phyloP scores from a whole-genome alignment of 177 flowering plant species.

The Telopea speciosissima region DNA sequence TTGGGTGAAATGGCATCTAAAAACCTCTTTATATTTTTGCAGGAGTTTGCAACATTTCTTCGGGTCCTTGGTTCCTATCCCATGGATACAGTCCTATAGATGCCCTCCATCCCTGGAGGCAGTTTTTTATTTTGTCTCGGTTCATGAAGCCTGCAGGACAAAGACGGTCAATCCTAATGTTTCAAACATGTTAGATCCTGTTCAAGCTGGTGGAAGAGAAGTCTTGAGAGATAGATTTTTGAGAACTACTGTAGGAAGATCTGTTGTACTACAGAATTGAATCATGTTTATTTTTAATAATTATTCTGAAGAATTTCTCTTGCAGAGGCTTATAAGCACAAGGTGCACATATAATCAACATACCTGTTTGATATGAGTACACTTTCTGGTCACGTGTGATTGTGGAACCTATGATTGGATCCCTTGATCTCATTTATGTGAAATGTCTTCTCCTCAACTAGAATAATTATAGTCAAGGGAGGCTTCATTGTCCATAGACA shows the following conservation, averaged over 20 bases:
- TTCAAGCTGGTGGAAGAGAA: slow-evolving; percentile 10
- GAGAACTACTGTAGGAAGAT: no score
- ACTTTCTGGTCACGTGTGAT: no score
- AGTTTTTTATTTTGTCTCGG: slow-evolving; percentile 1
- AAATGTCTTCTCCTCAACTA: no score
- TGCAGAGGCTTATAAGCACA: not conserved
- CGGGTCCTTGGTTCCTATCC: slow-evolving; percentile 85
- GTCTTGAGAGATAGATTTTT: not conserved
- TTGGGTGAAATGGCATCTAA: no score
- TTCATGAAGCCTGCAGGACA: slow-evolving; percentile 3
- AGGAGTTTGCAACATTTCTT: slow-evolving; percentile 77
- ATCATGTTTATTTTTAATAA: not conserved
- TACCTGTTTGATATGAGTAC: not conserved
- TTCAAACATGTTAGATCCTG: slow-evolving; percentile 9
- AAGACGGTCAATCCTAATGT: not conserved
- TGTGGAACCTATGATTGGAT: no score
- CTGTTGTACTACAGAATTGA: no score
- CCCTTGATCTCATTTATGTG: no score
- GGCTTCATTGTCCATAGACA: no score
- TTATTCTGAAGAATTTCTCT: not conserved
- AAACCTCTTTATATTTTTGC: slow-evolving; percentile 13
- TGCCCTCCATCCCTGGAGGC: not conserved
- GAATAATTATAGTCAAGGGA: no score
- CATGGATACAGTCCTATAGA: slow-evolving; percentile 33
- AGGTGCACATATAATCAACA: not conserved